phyloP scores from a whole-genome alignment of 1,139 yeast genomes.

The Meyerozyma smithsonii region DNA sequence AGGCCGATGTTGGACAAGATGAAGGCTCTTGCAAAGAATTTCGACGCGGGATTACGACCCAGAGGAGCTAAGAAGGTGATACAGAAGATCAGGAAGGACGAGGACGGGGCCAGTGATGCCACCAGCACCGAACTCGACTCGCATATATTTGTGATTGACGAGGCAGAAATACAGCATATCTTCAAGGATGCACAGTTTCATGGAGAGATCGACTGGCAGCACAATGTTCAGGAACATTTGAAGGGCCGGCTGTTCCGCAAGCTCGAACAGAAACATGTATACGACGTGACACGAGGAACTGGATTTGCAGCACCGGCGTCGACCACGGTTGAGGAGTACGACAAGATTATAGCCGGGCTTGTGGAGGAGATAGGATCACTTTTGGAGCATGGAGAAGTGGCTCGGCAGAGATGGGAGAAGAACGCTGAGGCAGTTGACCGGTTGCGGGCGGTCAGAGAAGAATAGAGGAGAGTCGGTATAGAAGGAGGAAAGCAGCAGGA shows the following conservation, averaged over 20 bases:
- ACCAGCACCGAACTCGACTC: conserved; percentile 8
- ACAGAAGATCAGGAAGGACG: conserved; percentile 10
- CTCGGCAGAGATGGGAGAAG: conserved; percentile 31
- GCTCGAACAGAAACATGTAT: conserved; percentile 19
- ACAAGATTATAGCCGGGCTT: conserved; percentile 24
- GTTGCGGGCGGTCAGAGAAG: background rate
- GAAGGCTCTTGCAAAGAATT: conserved; percentile 21
- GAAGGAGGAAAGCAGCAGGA: background rate
- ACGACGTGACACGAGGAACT: conserved; percentile 17
- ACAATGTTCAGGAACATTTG: conserved; percentile 21
- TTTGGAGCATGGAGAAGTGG: conserved; percentile 25
- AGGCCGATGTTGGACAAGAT: conserved; percentile 36
- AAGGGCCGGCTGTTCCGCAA: conserved; percentile 20
- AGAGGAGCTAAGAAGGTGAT: conserved; percentile 6
- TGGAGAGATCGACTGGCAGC: conserved; percentile 9
- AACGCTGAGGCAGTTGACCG: conserved; percentile 30
- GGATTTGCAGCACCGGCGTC: conserved; percentile 9
- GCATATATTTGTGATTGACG: conserved; percentile 7
- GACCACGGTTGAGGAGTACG: conserved; percentile 28
- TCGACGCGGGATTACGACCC: conserved; percentile 11
- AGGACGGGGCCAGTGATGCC: conserved; percentile 3
- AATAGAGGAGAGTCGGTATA: background rate
- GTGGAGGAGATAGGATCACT: conserved; percentile 23
- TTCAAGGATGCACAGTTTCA: conserved; percentile 6
- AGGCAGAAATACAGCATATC: conserved; percentile 9